Conservation (phyloP, 2,329 filamentous ascomycete species). For the Fusarium ramigenum region DNA sequence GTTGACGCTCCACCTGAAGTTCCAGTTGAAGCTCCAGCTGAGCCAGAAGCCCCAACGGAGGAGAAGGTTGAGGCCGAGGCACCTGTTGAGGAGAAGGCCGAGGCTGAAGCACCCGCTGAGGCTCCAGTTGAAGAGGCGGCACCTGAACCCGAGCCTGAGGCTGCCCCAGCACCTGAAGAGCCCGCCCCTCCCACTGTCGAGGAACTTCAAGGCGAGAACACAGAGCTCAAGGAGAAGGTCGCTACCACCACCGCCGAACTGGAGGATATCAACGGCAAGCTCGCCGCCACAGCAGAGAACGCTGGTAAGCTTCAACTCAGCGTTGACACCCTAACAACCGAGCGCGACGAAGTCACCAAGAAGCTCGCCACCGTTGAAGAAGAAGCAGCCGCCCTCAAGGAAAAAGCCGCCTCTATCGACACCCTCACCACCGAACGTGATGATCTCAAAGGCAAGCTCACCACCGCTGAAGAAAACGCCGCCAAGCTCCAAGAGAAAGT, state of each 20-base stretch:
- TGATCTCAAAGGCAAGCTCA: constrained; percentile 28
- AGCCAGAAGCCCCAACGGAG: not conserved
- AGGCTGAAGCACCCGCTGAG: not conserved
- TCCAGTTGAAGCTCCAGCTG: not conserved
- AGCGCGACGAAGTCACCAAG: constrained; percentile 38
- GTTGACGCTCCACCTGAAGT: not conserved
- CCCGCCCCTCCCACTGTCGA: constrained; percentile 1
- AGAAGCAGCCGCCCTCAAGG: constrained; percentile 24
- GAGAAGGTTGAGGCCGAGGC: not conserved
- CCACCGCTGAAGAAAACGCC: constrained; percentile 10
- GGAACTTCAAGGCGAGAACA: constrained; percentile 24
- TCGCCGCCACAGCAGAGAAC: constrained; percentile 29
- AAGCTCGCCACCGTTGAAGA: constrained; percentile 34
- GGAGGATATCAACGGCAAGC: constrained; percentile 18
- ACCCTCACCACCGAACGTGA: constrained; percentile 27
- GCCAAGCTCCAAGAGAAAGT: constrained; percentile 17
- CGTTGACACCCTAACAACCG: constrained; percentile 8
- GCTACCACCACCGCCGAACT: constrained; percentile 15
- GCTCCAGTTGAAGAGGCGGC: constrained; percentile 1
- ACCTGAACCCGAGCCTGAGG: constrained; percentile 12
- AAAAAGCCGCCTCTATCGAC: constrained; percentile 27
- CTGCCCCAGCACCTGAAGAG: not conserved
- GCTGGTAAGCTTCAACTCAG: constrained; percentile 29
- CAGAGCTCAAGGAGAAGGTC: constrained; percentile 35
- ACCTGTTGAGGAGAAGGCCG: not conserved